phyloP scores from a whole-genome alignment of 2,329 filamentous ascomycete genomes.

The Colletotrichum plurivorum region DNA sequence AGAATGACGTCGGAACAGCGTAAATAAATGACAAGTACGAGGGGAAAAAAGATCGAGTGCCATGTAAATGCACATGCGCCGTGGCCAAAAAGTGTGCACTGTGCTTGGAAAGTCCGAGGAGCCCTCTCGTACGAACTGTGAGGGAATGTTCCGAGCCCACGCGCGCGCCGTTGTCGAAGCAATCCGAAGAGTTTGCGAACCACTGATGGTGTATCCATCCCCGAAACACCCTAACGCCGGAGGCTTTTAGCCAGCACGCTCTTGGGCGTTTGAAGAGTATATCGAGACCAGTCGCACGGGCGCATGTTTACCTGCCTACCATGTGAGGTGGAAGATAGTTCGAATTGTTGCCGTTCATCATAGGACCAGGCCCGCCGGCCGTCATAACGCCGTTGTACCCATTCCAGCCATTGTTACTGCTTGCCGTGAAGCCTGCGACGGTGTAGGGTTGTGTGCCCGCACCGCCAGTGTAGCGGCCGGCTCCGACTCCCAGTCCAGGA shows the following conservation, averaged over 20 bases:
- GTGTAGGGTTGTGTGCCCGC: slow-evolving; percentile 36
- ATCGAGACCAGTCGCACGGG: not conserved
- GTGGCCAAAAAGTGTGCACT: slow-evolving; percentile 2
- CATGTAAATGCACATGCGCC: slow-evolving; percentile 37
- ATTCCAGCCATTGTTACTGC: slow-evolving; percentile 41
- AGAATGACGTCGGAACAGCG: not conserved
- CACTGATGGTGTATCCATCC: slow-evolving; percentile 20
- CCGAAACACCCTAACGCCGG: slow-evolving; percentile 27
- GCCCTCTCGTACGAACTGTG: not conserved
- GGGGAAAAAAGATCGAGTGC: slow-evolving; percentile 16
- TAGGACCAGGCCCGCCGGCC: slow-evolving; percentile 41
- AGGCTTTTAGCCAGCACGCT: slow-evolving; percentile 6
- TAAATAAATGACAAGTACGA: not conserved
- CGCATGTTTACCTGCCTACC: slow-evolving; percentile 48
- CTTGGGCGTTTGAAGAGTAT: not conserved
- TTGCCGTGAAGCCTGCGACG: slow-evolving; percentile 40
- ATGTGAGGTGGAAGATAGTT: slow-evolving; percentile 50
- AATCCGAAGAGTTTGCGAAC: slow-evolving; percentile 9
- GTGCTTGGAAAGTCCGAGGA: not conserved
- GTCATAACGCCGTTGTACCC: slow-evolving; percentile 39
- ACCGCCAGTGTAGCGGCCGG: slow-evolving; percentile 45
- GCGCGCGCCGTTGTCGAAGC: not conserved
- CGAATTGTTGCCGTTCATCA: slow-evolving; percentile 42
- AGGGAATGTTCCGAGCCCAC: slow-evolving; percentile 3
- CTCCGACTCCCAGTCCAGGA: slow-evolving; percentile 72